Base-by-base conservation (phyloP, 2,329 filamentous ascomycete genomes). In the Xylariaceae sp. region DNA sequence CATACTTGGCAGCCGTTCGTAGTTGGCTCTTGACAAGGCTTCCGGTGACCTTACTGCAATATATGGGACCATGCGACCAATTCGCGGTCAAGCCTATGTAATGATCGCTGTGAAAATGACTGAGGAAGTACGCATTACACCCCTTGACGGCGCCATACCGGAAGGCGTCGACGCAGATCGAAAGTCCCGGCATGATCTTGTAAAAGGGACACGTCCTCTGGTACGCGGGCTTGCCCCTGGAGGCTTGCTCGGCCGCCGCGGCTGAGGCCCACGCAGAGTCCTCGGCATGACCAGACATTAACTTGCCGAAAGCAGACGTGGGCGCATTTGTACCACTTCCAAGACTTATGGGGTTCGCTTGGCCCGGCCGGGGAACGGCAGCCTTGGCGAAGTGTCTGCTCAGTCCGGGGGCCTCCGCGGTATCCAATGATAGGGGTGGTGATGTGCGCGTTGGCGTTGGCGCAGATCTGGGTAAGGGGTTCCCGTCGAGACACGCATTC, bases 21-120 rank as follows among this genome's bases (percentile, higher is more conserved):
- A 99, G 79, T 73, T 97, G 92, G 68, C 89, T 89, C 62, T 88
- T 87, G 39, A 97, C 90, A 2, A 99, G 80, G 68, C 95, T 96
- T 0, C 84, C 94, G 0, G 94, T 99, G 11, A 96, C 89, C 66
- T 86, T 88, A 71, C 93, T 97, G 77, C 94, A 97, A 70, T 96
- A 99, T 53, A 99, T 97, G 0, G 92, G 93, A 0, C 94, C 94
- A 71, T 99, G 92, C 45, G 80, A 85, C 94, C 94, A 99, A 37
- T 82, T 90, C 6, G 89, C 86, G 9, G 90, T 94, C 9, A 99
- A 77, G 1, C 94, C 94, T 39, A 97, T 86, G 68, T 99, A 99
- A 72, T 99, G 94, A 71, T 99, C 94, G 69, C 92, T 97, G 74
- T 99, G 94, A 67, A 97, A 99, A 71, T 99, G 94, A 68, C 92